These are phyloP conservation scores for Aureoboletus auriporus DNA, from an alignment of 768 basidiomycete species.

Conservation along the genomic window DNA sequence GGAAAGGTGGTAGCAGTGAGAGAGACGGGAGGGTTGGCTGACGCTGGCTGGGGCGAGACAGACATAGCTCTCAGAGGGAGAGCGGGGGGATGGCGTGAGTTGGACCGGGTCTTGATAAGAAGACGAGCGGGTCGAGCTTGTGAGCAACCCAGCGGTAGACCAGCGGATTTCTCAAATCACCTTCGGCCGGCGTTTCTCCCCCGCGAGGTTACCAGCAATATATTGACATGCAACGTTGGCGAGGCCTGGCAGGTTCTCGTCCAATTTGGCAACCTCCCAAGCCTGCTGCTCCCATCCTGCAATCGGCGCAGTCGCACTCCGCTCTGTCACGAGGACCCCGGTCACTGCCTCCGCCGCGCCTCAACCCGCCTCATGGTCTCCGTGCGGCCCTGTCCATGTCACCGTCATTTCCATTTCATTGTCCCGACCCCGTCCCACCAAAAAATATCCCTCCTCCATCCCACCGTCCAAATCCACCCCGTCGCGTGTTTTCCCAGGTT, in stretches of 20 bases:
- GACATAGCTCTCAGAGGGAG: slow-evolving; percentile 16
- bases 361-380: slow-evolving; percentile 17
- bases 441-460: too few species aligned
- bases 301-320: slow-evolving; percentile 16
- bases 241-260: slow-evolving; percentile 20
- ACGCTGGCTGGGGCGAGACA: slow-evolving; percentile 14
- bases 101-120: slow-evolving; percentile 14
- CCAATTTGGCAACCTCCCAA: slow-evolving; percentile 8
- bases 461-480: too few species aligned
- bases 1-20: background rate
- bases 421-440: too few species aligned
- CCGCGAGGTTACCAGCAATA: slow-evolving; percentile 17
- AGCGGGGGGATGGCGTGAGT: background rate
- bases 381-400: slow-evolving; percentile 6
- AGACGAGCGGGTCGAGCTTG: background rate
- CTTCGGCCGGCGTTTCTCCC: slow-evolving; percentile 24
- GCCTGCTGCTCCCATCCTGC: slow-evolving; percentile 2
- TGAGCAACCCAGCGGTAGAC: slow-evolving; percentile 12
- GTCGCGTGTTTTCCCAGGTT: slow-evolving; percentile 18
- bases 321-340: slow-evolving; percentile 15
- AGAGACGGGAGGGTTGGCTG: background rate
- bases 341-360: slow-evolving; percentile 16
- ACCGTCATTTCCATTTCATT: background rate
- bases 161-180: slow-evolving; percentile 15
- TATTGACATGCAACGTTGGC: slow-evolving; percentile 27